Base-by-base conservation (phyloP, 2,329 filamentous ascomycete genomes). In the Neopestalotiopsis sp. region DNA sequence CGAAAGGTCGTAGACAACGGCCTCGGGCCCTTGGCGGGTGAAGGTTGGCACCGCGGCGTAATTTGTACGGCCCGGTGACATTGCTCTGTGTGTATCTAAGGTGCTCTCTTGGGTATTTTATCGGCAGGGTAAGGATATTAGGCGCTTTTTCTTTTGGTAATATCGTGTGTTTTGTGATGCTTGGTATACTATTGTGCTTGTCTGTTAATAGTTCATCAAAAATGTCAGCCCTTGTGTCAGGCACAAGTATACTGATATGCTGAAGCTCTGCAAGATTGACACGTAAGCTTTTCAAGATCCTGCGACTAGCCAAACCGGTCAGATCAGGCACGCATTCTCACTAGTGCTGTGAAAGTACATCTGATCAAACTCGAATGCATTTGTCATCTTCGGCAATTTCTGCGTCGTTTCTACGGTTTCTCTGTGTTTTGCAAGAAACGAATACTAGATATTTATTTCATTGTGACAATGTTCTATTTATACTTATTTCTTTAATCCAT, bases 1-100 rank as follows among this genome's bases (percentile, higher is more conserved):
- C 0, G 82, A 80, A 24, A 86, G 79, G 71, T 85, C 73, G 65
- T 76, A 93, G 67, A 91, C 90, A 0, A 84, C 93, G 68, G 88
- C 87, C 30, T 91, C 91, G 0, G 91, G 91, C 1, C 87, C 87
- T 42, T 88, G 69, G 20, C 73, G 68, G 28, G 69, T 69, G 69
- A 75, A 75, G 2, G 66, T 68, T 6, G 59, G 3, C n/a, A 14
- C 24, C 10, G 59, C 9, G 30, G 59, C 9, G 17, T 38, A 62
- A 32, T 20, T 14, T 17, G 32, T 67, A 3, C 59, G 59, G 4
- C 9, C n/a, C 9, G 1, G 57, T 4, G 57, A 24, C 57, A 59
- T 59, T 17, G 24, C 12, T 4, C 24, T 9, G 24, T 34, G 1
- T 30, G 9, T 30, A 28, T n/a, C 13, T 7, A 12, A 14, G 1